These are phyloP conservation scores for Beauveria sp. DNA, from an alignment of 2,329 filamentous ascomycete species.

Conservation along the genomic window DNA sequence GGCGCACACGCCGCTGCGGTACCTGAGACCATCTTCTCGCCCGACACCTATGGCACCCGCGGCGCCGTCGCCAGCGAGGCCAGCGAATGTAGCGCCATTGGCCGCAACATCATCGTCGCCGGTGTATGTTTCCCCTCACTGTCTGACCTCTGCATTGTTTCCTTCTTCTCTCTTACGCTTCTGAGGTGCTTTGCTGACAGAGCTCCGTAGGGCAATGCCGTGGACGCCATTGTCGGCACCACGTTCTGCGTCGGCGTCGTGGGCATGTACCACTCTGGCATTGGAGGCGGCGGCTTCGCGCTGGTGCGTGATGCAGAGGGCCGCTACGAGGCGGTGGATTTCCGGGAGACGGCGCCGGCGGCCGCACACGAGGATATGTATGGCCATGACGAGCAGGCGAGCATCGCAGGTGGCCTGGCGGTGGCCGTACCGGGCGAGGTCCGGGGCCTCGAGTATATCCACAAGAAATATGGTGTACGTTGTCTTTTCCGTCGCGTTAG, in stretches of 20 bases:
- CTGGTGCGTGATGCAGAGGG: constrained; percentile 66
- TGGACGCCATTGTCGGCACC: constrained; percentile 67
- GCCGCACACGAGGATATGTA: constrained; percentile 84
- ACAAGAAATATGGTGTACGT: constrained; percentile 59
- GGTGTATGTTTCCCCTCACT: constrained; percentile 32
- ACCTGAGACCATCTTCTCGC: constrained; percentile 19
- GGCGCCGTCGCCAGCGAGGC: constrained; percentile 68
- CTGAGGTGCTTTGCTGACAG: not conserved
- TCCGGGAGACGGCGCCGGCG: constrained; percentile 78
- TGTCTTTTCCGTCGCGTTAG: not conserved
- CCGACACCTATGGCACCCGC: constrained; percentile 15
- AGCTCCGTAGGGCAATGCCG: constrained; percentile 56
- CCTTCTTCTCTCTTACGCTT: not conserved
- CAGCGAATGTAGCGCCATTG: constrained; percentile 60
- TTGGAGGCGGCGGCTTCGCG: constrained; percentile 89
- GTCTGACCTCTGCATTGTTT: no score
- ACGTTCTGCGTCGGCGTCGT: constrained; percentile 69
- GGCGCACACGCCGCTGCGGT: constrained; percentile 5
- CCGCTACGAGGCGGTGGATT: constrained; percentile 82
- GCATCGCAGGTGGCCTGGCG: constrained; percentile 65
- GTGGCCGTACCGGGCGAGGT: constrained; percentile 68
- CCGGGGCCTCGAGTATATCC: constrained; percentile 70
- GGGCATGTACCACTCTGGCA: constrained; percentile 72
- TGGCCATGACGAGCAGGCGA: constrained; percentile 57
- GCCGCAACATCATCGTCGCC: constrained; percentile 50